Evolutionary conservation across 768 basidiomycete genomes (phyloP), one percentile per base, ranked within the genome.

Genomic region (Amylocystis lapponica): DNA sequence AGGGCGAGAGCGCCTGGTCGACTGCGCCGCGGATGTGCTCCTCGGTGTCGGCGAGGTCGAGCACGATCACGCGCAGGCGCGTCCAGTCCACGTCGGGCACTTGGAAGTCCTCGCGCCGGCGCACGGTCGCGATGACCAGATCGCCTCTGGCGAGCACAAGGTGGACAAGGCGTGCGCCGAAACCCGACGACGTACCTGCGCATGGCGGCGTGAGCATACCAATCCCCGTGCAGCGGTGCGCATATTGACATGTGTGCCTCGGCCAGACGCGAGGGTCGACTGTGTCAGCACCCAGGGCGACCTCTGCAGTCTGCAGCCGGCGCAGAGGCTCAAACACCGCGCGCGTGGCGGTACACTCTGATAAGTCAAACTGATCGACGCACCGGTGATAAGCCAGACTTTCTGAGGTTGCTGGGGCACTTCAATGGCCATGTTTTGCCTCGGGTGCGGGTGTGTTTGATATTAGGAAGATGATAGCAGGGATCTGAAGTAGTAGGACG

Each of bases 21-120:
- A 44, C 51, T 10, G 72, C 62, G 20, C 63, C 68, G 5, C 47
- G 42, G 3, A 57, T 56, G 5, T 66, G 63, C 13, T 66, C 64
- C 4, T 70, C 68, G 22, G 66, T 62, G 13, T 36, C 43, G 7
- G 26, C 31, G 1, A 83, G 66, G 53, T 84, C 80, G 0, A 83
- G 61, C 43, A 71, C 60, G 5, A 78, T 45, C 2, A 67, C 61
- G 20, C 66, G 60, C 13, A 79, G 56, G 37, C 71, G 69, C 3
- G 59, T 55, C 13, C 55, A 43, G 16, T 59, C 59, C 19, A 56
- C 55, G 14, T 52, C 37, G 11, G 46, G 31, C 10, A 45, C 32
- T 7, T 52, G 36, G 27, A 46, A 44, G 10, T 29, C 27, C 13
- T 23, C 19, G 9, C 14, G 22, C 13, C 40, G 22, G 27, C 47